These are phyloP conservation scores for Dactylonectria macrodidyma DNA, from an alignment of 2,329 filamentous ascomycete species.

Conservation along the genomic window DNA sequence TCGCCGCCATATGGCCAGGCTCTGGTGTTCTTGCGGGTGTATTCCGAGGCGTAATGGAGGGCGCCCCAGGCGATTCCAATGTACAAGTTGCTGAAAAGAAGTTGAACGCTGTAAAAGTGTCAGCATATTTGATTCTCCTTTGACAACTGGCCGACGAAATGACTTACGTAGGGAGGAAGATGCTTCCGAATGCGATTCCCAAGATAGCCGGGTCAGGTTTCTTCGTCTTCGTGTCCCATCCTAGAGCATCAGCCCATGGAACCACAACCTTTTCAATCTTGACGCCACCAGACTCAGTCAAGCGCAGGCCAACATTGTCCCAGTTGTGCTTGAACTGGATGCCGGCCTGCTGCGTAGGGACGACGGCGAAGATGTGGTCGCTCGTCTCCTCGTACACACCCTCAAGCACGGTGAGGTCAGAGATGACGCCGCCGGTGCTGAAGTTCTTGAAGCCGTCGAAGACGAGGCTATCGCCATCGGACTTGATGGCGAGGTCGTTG, in stretches of 20 bases:
- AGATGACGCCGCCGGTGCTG: conserved; percentile 77
- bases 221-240: conserved; percentile 69
- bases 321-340: conserved; percentile 74
- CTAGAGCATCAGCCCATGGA: conserved; percentile 73
- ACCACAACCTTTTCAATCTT: conserved; percentile 70
- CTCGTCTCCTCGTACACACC: conserved; percentile 71
- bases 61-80: conserved; percentile 74
- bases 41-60: conserved; percentile 67
- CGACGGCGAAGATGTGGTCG: conserved; percentile 75
- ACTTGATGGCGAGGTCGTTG: conserved; percentile 70
- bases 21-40: conserved; percentile 70
- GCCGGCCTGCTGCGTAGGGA: conserved; percentile 70
- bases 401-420: conserved; percentile 76
- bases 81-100: conserved; percentile 78
- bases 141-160: neutral
- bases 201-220: conserved; percentile 65
- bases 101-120: conserved; percentile 64
- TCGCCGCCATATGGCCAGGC: conserved; percentile 77
- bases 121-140: too few species aligned
- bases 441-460: conserved; percentile 77
- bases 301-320: conserved; percentile 74
- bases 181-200: conserved; percentile 66
- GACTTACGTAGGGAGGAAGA: conserved; percentile 71
- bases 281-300: conserved; percentile 76
- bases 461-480: conserved; percentile 67